Base-by-base conservation (phyloP, 2,329 filamentous ascomycete genomes). In the Calycina herbarum region DNA sequence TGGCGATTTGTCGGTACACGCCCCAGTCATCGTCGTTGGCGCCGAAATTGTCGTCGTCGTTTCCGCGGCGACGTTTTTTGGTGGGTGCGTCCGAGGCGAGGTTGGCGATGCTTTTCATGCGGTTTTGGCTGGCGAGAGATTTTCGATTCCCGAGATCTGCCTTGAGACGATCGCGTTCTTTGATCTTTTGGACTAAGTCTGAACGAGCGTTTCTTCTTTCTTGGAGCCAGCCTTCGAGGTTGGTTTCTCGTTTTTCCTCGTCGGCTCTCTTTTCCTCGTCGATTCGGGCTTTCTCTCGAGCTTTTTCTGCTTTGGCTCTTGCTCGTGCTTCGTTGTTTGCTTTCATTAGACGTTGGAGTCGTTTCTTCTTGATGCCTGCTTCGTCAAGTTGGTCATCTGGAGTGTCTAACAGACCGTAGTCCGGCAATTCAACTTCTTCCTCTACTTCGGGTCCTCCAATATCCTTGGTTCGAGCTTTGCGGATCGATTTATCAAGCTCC, bases 21-120 rank as follows among this genome's bases (percentile, higher is more conserved):
- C 93, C 93, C 95, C 95, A 99, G 77, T 99, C 95, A 65, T 96
- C 94, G 75, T 99, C 95, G 77, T 99, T 94, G 60, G 94, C 94
- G 64, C 95, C 95, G 75, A 99, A 99, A 67, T 92, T 93, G 76
- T 99, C 95, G 73, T 99, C 95, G 75, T 98, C 94, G 3, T 90
- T 92, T 7, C 93, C 93, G 20, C 94, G 88, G 15, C 93, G 84
- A 64, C 94, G 87, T 78, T 97, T 96, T 77, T 94, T 93, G 69
- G 84, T 82, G 0, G 94, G 93, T 5, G 87, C 89, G 77, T 99
- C 95, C 0, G 94, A 94, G 2, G 95, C 95, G 1, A 99, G 88
- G 75, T 97, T 97, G 66, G 95, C 95, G 66, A 99, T 93, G 61
- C 90, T 94, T 80, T 98, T 98, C 95, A 99, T 99, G 69, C 95